Base-by-base conservation (phyloP, 208 protist genomes). In the Trypanosoma cruzi region DNA sequence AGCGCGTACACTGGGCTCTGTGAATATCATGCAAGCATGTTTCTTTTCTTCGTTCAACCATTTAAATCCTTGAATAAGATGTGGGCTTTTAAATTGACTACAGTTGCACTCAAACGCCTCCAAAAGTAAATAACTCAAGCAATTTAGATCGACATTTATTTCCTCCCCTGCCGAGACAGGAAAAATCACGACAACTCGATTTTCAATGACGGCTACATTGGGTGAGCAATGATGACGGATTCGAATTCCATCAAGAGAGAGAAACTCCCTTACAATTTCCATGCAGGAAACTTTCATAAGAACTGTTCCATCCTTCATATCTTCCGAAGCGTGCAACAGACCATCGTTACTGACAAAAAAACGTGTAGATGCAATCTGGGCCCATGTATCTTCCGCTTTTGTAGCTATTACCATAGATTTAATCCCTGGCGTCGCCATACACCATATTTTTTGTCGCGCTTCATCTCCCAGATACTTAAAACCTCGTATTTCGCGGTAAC, bases 121-220 rank as follows among this genome's bases (percentile, higher is more conserved):
- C 32, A 73, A 70, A 49, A 95, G 69, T 29, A 16, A 55, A 77
- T 90, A 95, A 55, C 64, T 75, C 24, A 93, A 62, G 52, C 78
- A 87, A 73, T 80, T 87, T 18, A 95, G 61, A 64, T 95, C 81
- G 16, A 95, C 63, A 18, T 79, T 92, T 34, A 95, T 76, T 71
- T 95, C 89, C 13, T 72, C 77, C 14, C 76, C 75, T 22, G 76
- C 60, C 40, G 67, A 81, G 28, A 95, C 77, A n/a, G 75, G 67
- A 58, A 68, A 73, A 13, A 92, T 56, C 32, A 87, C 62, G 37
- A 95, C 80, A 40, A 95, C 71, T 20, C 67, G 68, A 42, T 75
- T 37, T 55, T 89, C 83, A 42, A 95, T 77, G 20, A 95, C 40
- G 8, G 80, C 78, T 2, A 81, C 85, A 0, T 80, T 92, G 20